Evolutionary conservation across 345 rosid genomes (phyloP).

Genomic region (Salix arbutifolia): DNA sequence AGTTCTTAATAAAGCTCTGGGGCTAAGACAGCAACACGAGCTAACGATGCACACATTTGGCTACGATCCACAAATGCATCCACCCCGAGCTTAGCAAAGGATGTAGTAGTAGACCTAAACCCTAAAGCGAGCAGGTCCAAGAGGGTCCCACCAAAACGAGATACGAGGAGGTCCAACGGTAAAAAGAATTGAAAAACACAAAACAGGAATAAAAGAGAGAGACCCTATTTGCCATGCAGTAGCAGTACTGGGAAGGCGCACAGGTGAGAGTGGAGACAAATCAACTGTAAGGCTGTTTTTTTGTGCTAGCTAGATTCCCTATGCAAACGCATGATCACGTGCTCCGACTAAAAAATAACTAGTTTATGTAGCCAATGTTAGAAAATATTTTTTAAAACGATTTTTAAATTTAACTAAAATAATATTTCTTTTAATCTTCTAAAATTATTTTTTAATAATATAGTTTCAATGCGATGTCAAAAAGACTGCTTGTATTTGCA

Average conservation of each 20-base stretch:
- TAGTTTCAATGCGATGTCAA: too few species aligned
- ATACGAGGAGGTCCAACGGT: slow-evolving; percentile 1
- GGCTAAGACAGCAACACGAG: too few species aligned
- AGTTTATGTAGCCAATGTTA: neutral
- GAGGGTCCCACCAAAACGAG: neutral
- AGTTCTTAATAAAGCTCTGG: too few species aligned
- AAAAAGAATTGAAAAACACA: neutral
- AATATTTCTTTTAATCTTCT: too few species aligned
- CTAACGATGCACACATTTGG: too few species aligned
- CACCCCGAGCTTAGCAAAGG: too few species aligned
- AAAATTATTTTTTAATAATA: too few species aligned
- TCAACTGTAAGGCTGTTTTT: slow-evolving; percentile 16
- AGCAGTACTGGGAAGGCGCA: slow-evolving; percentile 14
- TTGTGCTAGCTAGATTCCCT: slow-evolving; percentile 16
- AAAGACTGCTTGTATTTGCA: too few species aligned
- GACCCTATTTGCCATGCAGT: neutral
- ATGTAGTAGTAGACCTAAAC: neutral
- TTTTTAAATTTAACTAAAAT: too few species aligned
- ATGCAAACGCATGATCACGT: slow-evolving; percentile 24
- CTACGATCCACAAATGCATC: too few species aligned
- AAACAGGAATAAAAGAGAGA: neutral
- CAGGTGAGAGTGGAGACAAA: slow-evolving; percentile 1
- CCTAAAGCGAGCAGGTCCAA: neutral
- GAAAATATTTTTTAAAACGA: too few species aligned
- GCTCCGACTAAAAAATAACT: slow-evolving; percentile 10